Evolutionary conservation across 75 land plant genomes (phyloP), one percentile per base, ranked within the genome.

Genomic region (Azolla pinnata): DNA sequence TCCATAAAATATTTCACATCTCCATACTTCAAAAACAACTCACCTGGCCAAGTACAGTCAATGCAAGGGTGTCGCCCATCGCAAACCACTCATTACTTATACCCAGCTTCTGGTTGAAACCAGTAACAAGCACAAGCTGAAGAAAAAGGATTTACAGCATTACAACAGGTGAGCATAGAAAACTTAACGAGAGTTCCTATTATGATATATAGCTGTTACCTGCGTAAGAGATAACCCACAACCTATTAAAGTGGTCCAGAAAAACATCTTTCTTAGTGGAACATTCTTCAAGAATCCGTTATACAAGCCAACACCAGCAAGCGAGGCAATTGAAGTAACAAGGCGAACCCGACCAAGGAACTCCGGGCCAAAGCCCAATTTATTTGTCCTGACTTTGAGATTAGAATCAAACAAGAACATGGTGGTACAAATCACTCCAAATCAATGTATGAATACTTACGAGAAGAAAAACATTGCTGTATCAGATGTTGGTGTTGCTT

Each of bases 11-110:
- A n/a, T n/a, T n/a, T n/a, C n/a, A n/a, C n/a, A n/a, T n/a, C n/a
- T n/a, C n/a, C n/a, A n/a, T n/a, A n/a, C n/a, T n/a, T n/a, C n/a
- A n/a, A n/a, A n/a, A n/a, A n/a, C 0, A 24, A 18, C 48, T 35
- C 63, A 93, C 98, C 96, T 93, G 98, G 42, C 84, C 80, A 67
- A 93, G 90, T 18, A 93, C 98, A 5, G 90, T 93, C 57, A 88
- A 46, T 42, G 89, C 75, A 58, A 93, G 62, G 16, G 90, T 81
- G 65, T 93, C 98, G 21, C 98, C 96, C 64, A 93, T 75, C 9
- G 98, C 70, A 72, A 93, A 93, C 96, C 96, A 93, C 53, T 93
- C 90, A 68, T 93, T 87, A 54, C 96, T 89, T 19, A 88, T 83
- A 30, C 98, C 98, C 31, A 85, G 61, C 44, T 74, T 47, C 58